Evolutionary conservation across 2,329 filamentous ascomycete genomes (phyloP).

Genomic region (Penicillium sp.): DNA sequence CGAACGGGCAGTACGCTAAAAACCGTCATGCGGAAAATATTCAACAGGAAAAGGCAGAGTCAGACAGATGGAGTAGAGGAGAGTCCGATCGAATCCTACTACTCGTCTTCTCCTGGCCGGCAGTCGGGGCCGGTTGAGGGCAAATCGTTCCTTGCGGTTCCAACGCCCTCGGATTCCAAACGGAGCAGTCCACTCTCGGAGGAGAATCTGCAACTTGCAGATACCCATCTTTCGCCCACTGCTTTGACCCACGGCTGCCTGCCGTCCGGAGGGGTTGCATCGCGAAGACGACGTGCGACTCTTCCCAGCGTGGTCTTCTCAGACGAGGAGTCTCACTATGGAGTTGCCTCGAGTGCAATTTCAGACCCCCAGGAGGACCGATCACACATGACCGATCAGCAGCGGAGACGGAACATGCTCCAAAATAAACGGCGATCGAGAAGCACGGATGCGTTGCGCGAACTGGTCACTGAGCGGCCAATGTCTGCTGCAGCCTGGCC

Average conservation of each 20-base stretch:
- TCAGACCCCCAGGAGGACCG: conserved; percentile 30
- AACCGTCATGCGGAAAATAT: conserved; percentile 51
- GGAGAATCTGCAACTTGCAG: conserved; percentile 22
- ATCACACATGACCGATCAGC: conserved; percentile 17
- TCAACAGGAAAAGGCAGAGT: conserved; percentile 44
- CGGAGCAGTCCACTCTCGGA: conserved; percentile 28
- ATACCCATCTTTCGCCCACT: conserved; percentile 24
- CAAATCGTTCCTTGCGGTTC: conserved; percentile 26
- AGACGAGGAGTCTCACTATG: conserved; percentile 42
- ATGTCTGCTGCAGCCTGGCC: conserved; percentile 49
- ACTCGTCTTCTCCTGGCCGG: conserved; percentile 12
- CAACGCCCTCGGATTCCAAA: conserved; percentile 31
- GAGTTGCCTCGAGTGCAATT: conserved; percentile 29
- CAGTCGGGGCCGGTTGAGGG: conserved; percentile 21
- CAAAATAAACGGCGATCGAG: conserved; percentile 48
- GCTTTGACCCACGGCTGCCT: conserved; percentile 26
- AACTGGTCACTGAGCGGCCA: conserved; percentile 38
- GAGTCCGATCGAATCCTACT: conserved; percentile 23
- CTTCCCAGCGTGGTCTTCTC: conserved; percentile 50
- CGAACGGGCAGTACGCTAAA: conserved; percentile 48
- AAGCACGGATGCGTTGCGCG: conserved; percentile 47
- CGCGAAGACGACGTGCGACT: conserved; percentile 46
- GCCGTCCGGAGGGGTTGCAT: conserved; percentile 24
- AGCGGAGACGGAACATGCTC: conserved; percentile 24
- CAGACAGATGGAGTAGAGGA: conserved; percentile 36